Evolutionary conservation across 2,329 filamentous ascomycete genomes (phyloP).

Genomic region (Ceratocystis harringtonii): DNA sequence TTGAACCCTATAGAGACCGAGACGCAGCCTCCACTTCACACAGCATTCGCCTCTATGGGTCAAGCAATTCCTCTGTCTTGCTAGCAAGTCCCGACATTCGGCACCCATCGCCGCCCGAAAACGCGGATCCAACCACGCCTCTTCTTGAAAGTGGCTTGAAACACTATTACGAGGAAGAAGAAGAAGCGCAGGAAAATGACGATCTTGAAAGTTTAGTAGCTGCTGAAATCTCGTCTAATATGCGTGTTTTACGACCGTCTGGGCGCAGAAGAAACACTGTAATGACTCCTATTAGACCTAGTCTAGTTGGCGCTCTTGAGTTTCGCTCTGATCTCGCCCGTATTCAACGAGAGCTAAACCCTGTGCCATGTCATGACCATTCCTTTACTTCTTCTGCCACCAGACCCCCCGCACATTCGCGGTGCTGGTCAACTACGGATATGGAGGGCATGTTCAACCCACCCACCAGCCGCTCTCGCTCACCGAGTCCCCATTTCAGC

Average conservation of each 20-base stretch:
- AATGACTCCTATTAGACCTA: slow-evolving; percentile 76
- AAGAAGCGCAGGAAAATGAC: slow-evolving; percentile 28
- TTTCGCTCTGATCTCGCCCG: slow-evolving; percentile 85
- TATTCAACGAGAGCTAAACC: slow-evolving; percentile 43
- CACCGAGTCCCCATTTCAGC: slow-evolving; percentile 1
- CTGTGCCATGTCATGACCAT: slow-evolving; percentile 15
- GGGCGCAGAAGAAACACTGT: slow-evolving; percentile 48
- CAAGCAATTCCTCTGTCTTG: not conserved
- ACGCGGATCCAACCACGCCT: slow-evolving; percentile 9
- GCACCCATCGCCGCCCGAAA: slow-evolving; percentile 9
- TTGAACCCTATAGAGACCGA: slow-evolving; percentile 45
- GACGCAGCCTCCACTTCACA: slow-evolving; percentile 26
- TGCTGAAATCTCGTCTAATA: slow-evolving; percentile 80
- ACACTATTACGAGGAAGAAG: slow-evolving; percentile 23
- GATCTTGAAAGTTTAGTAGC: slow-evolving; percentile 51
- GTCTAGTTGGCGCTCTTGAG: slow-evolving; percentile 82
- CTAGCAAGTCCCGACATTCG: not conserved
- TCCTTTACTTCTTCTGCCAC: slow-evolving; percentile 18
- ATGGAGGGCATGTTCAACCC: slow-evolving; percentile 11
- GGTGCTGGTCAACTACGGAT: slow-evolving; percentile 12
- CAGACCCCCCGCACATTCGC: slow-evolving; percentile 2
- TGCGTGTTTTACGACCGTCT: slow-evolving; percentile 65
- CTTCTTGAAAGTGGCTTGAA: slow-evolving; percentile 31
- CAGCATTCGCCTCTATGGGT: slow-evolving; percentile 12
- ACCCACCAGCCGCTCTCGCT: slow-evolving; percentile 1